Evolutionary conservation across 2,329 filamentous ascomycete genomes (phyloP).

Genomic region (Aspergillus aculeatus): DNA sequence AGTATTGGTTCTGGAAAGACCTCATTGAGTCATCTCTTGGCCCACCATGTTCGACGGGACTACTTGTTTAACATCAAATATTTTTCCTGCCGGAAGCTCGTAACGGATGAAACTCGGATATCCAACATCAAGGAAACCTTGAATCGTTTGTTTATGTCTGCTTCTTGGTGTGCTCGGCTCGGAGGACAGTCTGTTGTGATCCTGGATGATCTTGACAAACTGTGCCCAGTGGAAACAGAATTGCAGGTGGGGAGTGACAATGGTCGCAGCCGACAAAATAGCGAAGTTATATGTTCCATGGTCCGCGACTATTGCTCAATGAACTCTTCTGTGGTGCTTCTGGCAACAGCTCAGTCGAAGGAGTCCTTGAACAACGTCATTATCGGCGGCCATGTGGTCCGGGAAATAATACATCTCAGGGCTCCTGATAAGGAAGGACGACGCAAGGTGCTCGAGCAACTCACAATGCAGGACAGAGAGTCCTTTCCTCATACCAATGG

Average conservation of each 20-base stretch:
- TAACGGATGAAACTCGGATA: slow-evolving; percentile 87
- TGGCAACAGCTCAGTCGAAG: slow-evolving; percentile 90
- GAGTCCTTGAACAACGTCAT: slow-evolving; percentile 88
- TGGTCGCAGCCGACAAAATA: slow-evolving; percentile 85
- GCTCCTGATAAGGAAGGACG: slow-evolving; percentile 91
- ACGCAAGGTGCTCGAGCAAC: slow-evolving; percentile 76
- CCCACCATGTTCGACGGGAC: slow-evolving; percentile 68
- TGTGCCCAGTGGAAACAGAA: slow-evolving; percentile 92
- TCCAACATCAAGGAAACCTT: slow-evolving; percentile 89
- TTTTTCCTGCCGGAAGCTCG: slow-evolving; percentile 79
- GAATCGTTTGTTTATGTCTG: slow-evolving; percentile 78
- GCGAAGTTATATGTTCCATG: slow-evolving; percentile 80
- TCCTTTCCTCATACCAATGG: slow-evolving; percentile 41
- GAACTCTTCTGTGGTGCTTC: slow-evolving; percentile 76
- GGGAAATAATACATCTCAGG: slow-evolving; percentile 85
- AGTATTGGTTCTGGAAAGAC: slow-evolving; percentile 90
- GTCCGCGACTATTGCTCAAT: slow-evolving; percentile 79
- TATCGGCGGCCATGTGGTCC: slow-evolving; percentile 85
- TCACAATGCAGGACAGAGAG: slow-evolving; percentile 56
- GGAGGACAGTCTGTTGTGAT: slow-evolving; percentile 83
- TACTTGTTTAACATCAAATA: slow-evolving; percentile 80
- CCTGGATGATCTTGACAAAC: slow-evolving; percentile 86
- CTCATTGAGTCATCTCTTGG: slow-evolving; percentile 72
- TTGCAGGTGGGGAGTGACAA: slow-evolving; percentile 93
- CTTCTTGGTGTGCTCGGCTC: slow-evolving; percentile 85